Conservation (phyloP, 2,329 filamentous ascomycete species). For the Phialemoniopsis sp. region DNA sequence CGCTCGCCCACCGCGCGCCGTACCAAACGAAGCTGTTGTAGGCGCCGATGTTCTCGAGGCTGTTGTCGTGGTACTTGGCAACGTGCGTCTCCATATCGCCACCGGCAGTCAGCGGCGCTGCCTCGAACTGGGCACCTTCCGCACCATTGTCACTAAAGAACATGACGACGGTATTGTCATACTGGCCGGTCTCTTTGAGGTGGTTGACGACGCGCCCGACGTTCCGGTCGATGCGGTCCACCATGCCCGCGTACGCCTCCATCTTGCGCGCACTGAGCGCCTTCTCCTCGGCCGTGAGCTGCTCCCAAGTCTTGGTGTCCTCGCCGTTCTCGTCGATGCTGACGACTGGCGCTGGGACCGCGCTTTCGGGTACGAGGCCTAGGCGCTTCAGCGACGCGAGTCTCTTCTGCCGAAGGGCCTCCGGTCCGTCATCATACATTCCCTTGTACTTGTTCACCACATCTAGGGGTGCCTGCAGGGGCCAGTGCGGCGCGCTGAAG, state of each 20-base stretch:
- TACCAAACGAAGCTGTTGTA: conserved; percentile 53
- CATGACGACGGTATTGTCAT: conserved; percentile 47
- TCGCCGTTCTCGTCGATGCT: conserved; percentile 47
- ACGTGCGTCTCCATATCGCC: conserved; percentile 22
- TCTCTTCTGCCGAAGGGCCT: conserved; percentile 46
- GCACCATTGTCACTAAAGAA: conserved; percentile 10
- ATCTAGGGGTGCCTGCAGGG: conserved; percentile 52
- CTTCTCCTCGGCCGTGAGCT: too few species aligned
- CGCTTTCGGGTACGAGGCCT: conserved; percentile 48
- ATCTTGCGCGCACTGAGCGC: conserved; percentile 45
- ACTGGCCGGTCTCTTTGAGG: conserved; percentile 48
- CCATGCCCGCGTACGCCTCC: conserved; percentile 61
- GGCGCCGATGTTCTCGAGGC: conserved; percentile 48
- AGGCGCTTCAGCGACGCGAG: conserved; percentile 51
- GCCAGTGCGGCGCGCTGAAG: conserved; percentile 61
- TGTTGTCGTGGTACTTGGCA: conserved; percentile 55
- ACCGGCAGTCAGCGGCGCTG: conserved; percentile 9
- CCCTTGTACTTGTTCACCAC: conserved; percentile 45
- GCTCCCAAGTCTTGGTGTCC: conserved; percentile 38
- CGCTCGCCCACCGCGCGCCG: conserved; percentile 45
- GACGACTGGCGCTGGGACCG: too few species aligned
- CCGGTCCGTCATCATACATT: conserved; percentile 56
- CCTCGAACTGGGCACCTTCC: conserved; percentile 6
- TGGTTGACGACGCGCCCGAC: conserved; percentile 56
- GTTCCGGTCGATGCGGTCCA: conserved; percentile 53